Evolutionary conservation across 306 rosid genomes (phyloP), one percentile per base, ranked within the genome.

Genomic region (Hylodesmum podocarpum): DNA sequence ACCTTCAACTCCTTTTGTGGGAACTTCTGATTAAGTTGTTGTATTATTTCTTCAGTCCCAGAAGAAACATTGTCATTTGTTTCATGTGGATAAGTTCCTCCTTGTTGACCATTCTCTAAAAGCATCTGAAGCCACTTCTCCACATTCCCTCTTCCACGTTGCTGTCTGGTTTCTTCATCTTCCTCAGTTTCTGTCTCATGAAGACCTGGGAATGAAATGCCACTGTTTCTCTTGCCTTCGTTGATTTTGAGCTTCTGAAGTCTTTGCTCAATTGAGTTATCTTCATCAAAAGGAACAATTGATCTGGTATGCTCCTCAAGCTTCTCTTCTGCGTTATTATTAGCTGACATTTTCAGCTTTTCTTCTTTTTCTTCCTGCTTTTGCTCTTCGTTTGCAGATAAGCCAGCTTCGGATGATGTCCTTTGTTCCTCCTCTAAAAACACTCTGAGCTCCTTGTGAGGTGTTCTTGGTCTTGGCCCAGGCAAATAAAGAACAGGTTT

Each of bases 111-210:
- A 70, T 83, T 82, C 49, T 89, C 97, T 66, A 96, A 82, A 81
- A 96, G 93, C 82, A 92, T 82, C 75, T 92, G 90, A 58, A 96
- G 98, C 99, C 99, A 96, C 75, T 91, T 96, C 75, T 96, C 99
- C 19, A 96, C 83, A 69, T 92, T 96, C 65, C 97, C 99, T 87
- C 88, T 92, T 43, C 99, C 99, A 3, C 98, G 94, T 57, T 65
- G 80, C 76, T 87, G 78, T 77, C 94, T 89, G 69, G 78, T 87
- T 49, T 96, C 94, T 59, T 93, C 98, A 71, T 96, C 94, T 82
- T 96, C 98, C 84, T 89, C 94, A 8, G 50, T 78, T 61, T 87
- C 86, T 24, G 84, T 79, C 57, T 87, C 88, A 39, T 13, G 83
- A 50, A 69, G 21, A 51, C 61, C 80, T 3, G 85, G 81, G 79